Conservation (phyloP, 805 yeast species). For the Candida peoriensis region DNA sequence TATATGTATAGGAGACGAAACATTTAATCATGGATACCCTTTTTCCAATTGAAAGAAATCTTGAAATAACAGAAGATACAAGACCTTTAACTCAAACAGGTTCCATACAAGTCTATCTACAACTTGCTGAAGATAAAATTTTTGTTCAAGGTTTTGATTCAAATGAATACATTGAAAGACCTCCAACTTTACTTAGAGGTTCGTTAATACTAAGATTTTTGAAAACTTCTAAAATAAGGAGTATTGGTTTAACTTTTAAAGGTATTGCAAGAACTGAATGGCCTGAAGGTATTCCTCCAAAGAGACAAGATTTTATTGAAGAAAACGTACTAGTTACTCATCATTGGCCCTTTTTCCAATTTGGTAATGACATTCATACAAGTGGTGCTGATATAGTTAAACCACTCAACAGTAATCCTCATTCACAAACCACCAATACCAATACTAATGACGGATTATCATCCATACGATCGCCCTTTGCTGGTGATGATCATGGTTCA, state of each 20-base stretch:
- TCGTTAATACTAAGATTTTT: conserved; percentile 62
- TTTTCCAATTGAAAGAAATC: conserved; percentile 46
- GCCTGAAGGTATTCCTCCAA: conserved; percentile 98
- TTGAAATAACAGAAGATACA: conserved; percentile 35
- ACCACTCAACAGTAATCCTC: conserved; percentile 3
- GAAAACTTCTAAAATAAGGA: conserved; percentile 68
- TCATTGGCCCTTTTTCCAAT: conserved; percentile 85
- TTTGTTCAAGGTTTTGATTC: conserved; percentile 79
- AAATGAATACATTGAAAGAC: conserved; percentile 55
- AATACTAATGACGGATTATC: too few relatives aligned
- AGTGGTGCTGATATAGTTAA: conserved; percentile 40
- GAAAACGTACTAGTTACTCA: conserved; percentile 64
- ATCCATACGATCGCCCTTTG: too few relatives aligned
- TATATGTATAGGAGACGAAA: too few relatives aligned
- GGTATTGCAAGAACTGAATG: conserved; percentile 83
- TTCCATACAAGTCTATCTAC: conserved; percentile 63
- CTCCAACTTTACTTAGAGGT: conserved; percentile 82
- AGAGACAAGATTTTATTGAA: conserved; percentile 62
- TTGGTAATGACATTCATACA: conserved; percentile 9
- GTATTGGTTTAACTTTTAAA: conserved; percentile 53
- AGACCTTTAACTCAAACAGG: conserved; percentile 56
- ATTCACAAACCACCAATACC: not conserved
- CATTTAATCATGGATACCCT: conserved; percentile 38
- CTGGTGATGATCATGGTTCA: conserved; percentile 16
- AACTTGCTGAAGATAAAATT: conserved; percentile 74